Evolutionary conservation across 1,284 basidiomycete species (phyloP).

Genomic region (Ustilago xerochloae): DNA sequence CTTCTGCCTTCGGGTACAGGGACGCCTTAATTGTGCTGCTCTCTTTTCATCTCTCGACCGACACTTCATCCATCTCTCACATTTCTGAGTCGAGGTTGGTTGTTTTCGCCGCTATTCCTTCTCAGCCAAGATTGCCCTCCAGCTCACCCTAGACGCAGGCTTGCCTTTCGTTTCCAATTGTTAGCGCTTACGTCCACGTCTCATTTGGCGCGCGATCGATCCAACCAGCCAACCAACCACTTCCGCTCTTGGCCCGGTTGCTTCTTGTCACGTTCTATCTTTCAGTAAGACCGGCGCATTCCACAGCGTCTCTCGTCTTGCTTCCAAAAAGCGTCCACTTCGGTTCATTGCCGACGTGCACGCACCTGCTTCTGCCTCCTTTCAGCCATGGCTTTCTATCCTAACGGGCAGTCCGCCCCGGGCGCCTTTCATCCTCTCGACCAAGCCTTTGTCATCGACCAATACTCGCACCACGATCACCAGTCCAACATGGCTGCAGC

Average conservation of each 20-base stretch:
- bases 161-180: too few relatives aligned
- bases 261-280: too few relatives aligned
- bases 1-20: constrained; percentile 28
- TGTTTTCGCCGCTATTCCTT: too few relatives aligned
- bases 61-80: background rate
- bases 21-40: constrained; percentile 56
- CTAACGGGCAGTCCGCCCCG: constrained; percentile 15
- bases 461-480: constrained; percentile 27
- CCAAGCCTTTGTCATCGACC: constrained; percentile 9
- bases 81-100: too few relatives aligned
- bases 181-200: too few relatives aligned
- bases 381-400: constrained; percentile 26
- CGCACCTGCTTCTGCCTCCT: constrained; percentile 12
- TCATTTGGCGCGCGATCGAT: too few relatives aligned
- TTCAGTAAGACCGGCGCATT: constrained; percentile 2
- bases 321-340: constrained; percentile 30
- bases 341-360: constrained; percentile 17
- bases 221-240: too few relatives aligned
- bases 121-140: too few relatives aligned
- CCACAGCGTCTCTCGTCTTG: constrained; percentile 4
- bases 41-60: constrained; percentile 10
- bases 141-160: too few relatives aligned
- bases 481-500: constrained; percentile 5
- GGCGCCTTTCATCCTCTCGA: constrained; percentile 18
- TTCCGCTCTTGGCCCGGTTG: too few relatives aligned